Evolutionary conservation across 108 stramenopile genomes (phyloP).

Genomic region (Nitzschia sp.): DNA sequence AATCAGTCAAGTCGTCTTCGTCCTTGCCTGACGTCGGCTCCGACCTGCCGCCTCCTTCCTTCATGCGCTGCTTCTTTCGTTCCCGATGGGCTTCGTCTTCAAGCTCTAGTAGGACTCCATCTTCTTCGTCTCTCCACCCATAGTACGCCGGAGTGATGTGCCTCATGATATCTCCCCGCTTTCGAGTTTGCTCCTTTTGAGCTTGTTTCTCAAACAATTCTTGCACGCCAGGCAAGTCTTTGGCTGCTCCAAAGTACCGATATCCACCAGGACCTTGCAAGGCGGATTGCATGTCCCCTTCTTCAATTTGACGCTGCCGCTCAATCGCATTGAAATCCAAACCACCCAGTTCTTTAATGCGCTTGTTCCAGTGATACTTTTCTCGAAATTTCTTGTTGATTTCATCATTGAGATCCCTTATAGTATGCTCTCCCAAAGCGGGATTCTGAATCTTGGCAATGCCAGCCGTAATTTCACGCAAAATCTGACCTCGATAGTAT

Average conservation of each 20-base stretch:
- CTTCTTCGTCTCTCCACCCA: slow-evolving; percentile 93
- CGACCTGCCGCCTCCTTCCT: slow-evolving; percentile 16
- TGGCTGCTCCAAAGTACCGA: slow-evolving; percentile 94
- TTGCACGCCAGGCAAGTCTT: slow-evolving; percentile 92
- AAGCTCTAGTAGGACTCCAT: slow-evolving; percentile 80
- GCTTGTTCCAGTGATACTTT: slow-evolving; percentile 93
- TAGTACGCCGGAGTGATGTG: slow-evolving; percentile 90
- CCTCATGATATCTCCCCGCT: slow-evolving; percentile 84
- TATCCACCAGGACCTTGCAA: slow-evolving; percentile 76
- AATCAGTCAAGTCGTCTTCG: slow-evolving; percentile 27
- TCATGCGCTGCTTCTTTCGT: slow-evolving; percentile 32
- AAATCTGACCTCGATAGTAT: slow-evolving; percentile 76
- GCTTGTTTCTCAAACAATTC: slow-evolving; percentile 81
- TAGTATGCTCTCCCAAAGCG: slow-evolving; percentile 92
- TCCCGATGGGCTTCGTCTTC: slow-evolving; percentile 64
- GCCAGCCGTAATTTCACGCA: slow-evolving; percentile 82
- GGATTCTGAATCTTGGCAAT: slow-evolving; percentile 93
- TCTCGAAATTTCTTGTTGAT: slow-evolving; percentile 96
- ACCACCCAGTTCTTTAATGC: slow-evolving; percentile 88
- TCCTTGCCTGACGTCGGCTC: slow-evolving; percentile 5
- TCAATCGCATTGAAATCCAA: slow-evolving; percentile 84
- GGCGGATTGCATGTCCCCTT: slow-evolving; percentile 40
- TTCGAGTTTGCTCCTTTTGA: slow-evolving; percentile 50
- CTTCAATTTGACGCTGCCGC: slow-evolving; percentile 67
- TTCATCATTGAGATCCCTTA: slow-evolving; percentile 96